Evolutionary conservation across 1,139 yeast genomes (phyloP), one percentile per base, ranked within the genome.

Genomic region (Yamadazyma pseudoaaseri): DNA sequence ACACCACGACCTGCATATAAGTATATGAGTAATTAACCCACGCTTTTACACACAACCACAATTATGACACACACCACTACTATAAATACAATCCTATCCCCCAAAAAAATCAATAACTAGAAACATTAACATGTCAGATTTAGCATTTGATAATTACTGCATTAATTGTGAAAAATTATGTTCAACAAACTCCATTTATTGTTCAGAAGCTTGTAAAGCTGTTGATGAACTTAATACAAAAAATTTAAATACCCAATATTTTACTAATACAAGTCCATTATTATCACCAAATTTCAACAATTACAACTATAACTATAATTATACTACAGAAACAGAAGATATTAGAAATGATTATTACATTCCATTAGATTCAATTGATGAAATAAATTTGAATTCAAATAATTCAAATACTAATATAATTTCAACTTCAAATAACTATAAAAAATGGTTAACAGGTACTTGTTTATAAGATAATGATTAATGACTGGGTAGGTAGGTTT

Each of bases 131-230:
- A 45, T 45, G 49, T 29, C 44, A n/a, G 49, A 45, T 18, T 44
- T 45, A 22, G 47, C 47, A 12, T 80, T 80, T 56, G 76, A 79
- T 58, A 82, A 79, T 55, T 80, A 74, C 59, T 80, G 86, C 56
- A 66, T 79, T 34, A 75, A 76, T 34, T 80, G 86, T 57, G 86
- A 79, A 47, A 73, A 75, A 56, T 62, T 78, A 43, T 79, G 85
- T 49, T 50, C 64, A 8, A 63, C 66, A 16, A 70, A 65, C 45
- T 60, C 72, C 16, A 70, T 77, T 28, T 81, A 81, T 62, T 81
- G 89, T 55, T 76, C 82, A 4, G 76, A 73, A 10, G 63, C 60
- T 23, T 81, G 89, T 51, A 73, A 68, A 54, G 44, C 49, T 18
- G 51, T 56, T 31, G 87, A 81, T 51, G 69, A 61, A 33, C 35